Evolutionary conservation across 345 rosid genomes (phyloP), one percentile per base, ranked within the genome.

Genomic region (Kernera saxatilis): DNA sequence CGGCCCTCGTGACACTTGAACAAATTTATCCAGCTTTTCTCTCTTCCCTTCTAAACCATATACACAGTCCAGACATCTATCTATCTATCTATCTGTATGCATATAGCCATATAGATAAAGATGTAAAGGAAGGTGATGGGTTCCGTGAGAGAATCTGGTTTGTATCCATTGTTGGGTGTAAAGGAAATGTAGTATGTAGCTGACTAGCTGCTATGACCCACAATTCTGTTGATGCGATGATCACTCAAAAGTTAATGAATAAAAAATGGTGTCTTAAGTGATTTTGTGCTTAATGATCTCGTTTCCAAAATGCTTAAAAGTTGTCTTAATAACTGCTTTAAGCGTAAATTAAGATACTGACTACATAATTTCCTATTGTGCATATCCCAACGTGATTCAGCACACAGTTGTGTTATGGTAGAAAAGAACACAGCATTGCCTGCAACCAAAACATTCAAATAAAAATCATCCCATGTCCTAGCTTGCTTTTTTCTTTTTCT

Each of bases 1-100:
- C 37, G 96, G 97, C 29, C 98, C 96, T 33, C 80, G 44, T 29
- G 91, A 81, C 4, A 21, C 54, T 18, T 77, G 58, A 72, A 37
- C 32, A 57, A 5, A 45, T 53, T 71, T 22, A 12, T 41, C 44
- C n/a, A 14, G 11, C 21, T 40, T 29, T 51, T 49, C 25, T 59
- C 26, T 43, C 23, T 36, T 45, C 50, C 32, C 29, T 10, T 58
- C 11, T 29, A 55, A 36, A 64, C 56, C 22, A 26, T 23, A 66
- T 21, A 59, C 36, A 30, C 18, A 56, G 66, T 73, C 59, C 15
- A 35, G 13, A 6, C 23, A 4, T 48, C 27, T 29, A 54, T 36
- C 14, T 54, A 45, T 54, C 18, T 25, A 40, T 62, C 18, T 15
- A 53, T 62, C 37, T 66, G 5, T 65, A 29, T 69, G 64, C 64